Conservation (phyloP, 2,329 filamentous ascomycete genomes). For the Fusarium euwallaceae region DNA sequence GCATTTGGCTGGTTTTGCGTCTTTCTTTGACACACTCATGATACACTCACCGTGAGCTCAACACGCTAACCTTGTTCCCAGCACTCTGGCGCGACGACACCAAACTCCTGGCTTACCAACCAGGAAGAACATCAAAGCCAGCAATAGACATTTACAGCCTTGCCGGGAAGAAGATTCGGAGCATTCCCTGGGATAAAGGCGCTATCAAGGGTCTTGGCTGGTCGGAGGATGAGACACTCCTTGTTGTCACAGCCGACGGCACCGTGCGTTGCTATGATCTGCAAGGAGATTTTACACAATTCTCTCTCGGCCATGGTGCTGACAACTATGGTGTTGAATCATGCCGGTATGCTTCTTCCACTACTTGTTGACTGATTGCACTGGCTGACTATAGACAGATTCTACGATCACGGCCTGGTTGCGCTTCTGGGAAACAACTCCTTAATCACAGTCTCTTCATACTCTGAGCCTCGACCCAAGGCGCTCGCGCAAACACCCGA, state of each 20-base stretch:
- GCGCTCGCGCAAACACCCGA: constrained; percentile 81
- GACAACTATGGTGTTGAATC: constrained; percentile 88
- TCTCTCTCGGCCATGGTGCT: constrained; percentile 88
- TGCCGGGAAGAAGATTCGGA: constrained; percentile 87
- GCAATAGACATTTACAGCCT: constrained; percentile 96
- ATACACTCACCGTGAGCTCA: constrained; percentile 5
- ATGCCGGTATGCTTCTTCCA: constrained; percentile 69
- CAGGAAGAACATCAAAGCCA: constrained; percentile 78
- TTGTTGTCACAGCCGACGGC: constrained; percentile 90
- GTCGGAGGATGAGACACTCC: constrained; percentile 93
- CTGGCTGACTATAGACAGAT: constrained; percentile 57
- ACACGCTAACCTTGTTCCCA: constrained; percentile 54
- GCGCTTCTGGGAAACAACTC: constrained; percentile 90
- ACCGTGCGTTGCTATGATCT: constrained; percentile 92
- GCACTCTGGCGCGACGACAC: constrained; percentile 90
- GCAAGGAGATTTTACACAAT: constrained; percentile 95
- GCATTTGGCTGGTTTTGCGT: neutral
- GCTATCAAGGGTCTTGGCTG: constrained; percentile 90
- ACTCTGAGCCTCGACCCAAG: constrained; percentile 90
- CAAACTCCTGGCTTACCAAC: constrained; percentile 84
- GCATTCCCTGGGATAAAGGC: constrained; percentile 92
- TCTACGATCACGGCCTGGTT: constrained; percentile 94
- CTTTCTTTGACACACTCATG: constrained; percentile 12
- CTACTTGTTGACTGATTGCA: neutral
- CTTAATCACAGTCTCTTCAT: constrained; percentile 87